Conservation (phyloP, 805 yeast species). For the Kazachstania taianensis region DNA sequence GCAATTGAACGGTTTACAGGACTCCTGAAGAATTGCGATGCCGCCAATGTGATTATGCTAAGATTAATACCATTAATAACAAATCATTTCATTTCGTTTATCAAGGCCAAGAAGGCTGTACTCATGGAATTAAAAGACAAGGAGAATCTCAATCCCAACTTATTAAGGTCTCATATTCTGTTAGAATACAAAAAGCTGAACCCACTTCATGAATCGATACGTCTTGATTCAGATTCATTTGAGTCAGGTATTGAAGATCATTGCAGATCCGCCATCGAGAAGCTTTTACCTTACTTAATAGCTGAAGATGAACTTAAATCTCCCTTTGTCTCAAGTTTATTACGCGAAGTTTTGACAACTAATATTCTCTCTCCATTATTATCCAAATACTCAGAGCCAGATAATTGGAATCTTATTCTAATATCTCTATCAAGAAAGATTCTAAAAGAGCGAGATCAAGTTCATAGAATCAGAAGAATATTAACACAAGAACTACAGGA, state of each 20-base stretch:
- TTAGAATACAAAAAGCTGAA: conserved; percentile 28
- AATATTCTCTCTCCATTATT: conserved; percentile 45
- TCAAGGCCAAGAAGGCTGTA: no score
- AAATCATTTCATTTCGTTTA: conserved; percentile 51
- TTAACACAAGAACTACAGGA: conserved; percentile 50
- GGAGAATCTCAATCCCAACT: no score
- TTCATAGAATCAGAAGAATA: conserved; percentile 58
- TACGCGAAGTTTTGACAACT: conserved; percentile 54
- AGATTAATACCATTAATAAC: conserved; percentile 55
- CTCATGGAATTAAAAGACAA: no score
- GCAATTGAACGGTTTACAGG: conserved; percentile 35
- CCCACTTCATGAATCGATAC: conserved; percentile 49
- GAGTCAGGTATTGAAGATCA: conserved; percentile 40
- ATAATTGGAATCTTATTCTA: conserved; percentile 61
- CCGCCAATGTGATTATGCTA: conserved; percentile 47
- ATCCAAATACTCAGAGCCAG: conserved; percentile 54
- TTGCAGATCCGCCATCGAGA: conserved; percentile 34
- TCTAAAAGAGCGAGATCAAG: conserved; percentile 65
- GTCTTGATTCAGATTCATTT: conserved; percentile 27
- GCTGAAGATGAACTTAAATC: conserved; percentile 36
- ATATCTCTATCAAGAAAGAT: conserved; percentile 51
- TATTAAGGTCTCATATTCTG: no score
- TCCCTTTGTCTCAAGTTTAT: conserved; percentile 37
- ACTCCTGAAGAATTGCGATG: conserved; percentile 38
- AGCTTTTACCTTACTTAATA: conserved; percentile 39